Evolutionary conservation across 2,329 filamentous ascomycete genomes (phyloP).

Genomic region (Aspergillus costaricaensis): DNA sequence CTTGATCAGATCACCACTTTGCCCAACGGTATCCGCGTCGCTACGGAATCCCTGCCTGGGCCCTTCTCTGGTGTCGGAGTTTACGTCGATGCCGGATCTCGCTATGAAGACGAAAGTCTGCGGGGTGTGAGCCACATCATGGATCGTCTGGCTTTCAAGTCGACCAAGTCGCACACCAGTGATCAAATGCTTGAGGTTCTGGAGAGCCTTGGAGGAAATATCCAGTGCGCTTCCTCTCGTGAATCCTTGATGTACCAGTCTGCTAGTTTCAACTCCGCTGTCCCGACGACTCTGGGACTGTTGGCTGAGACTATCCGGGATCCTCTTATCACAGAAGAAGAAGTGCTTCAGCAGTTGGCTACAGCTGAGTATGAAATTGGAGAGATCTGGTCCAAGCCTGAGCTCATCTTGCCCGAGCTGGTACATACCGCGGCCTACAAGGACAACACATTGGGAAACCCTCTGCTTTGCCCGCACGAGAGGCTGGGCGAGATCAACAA

Average conservation of each 20-base stretch:
- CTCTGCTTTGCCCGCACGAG: slow-evolving; percentile 85
- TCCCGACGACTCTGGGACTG: slow-evolving; percentile 77
- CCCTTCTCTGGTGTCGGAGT: slow-evolving; percentile 94
- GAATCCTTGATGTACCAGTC: slow-evolving; percentile 99
- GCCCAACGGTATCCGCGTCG: slow-evolving; percentile 89
- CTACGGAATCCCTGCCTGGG: slow-evolving; percentile 89
- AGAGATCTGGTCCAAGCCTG: slow-evolving; percentile 97
- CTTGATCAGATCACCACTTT: slow-evolving; percentile 86
- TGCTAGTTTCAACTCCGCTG: slow-evolving; percentile 92
- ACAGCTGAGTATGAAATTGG: slow-evolving; percentile 94
- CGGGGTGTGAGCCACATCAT: slow-evolving; percentile 94
- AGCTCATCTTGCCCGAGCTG: slow-evolving; percentile 91
- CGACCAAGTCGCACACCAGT: slow-evolving; percentile 68
- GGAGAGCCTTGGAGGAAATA: slow-evolving; percentile 88
- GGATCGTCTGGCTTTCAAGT: slow-evolving; percentile 93
- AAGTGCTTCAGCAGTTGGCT: slow-evolving; percentile 82
- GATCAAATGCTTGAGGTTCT: slow-evolving; percentile 87
- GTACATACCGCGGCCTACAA: slow-evolving; percentile 95
- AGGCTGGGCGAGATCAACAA: slow-evolving; percentile 73
- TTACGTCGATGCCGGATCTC: slow-evolving; percentile 91
- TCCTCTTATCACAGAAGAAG: slow-evolving; percentile 79
- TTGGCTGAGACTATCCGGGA: slow-evolving; percentile 93
- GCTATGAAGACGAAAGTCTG: slow-evolving; percentile 83
- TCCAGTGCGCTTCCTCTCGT: slow-evolving; percentile 92
- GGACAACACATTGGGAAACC: slow-evolving; percentile 94